Evolutionary conservation across 225 moss, liverwort and hornwort species (phyloP).

Genomic region (Thuidium tamariscinum): DNA sequence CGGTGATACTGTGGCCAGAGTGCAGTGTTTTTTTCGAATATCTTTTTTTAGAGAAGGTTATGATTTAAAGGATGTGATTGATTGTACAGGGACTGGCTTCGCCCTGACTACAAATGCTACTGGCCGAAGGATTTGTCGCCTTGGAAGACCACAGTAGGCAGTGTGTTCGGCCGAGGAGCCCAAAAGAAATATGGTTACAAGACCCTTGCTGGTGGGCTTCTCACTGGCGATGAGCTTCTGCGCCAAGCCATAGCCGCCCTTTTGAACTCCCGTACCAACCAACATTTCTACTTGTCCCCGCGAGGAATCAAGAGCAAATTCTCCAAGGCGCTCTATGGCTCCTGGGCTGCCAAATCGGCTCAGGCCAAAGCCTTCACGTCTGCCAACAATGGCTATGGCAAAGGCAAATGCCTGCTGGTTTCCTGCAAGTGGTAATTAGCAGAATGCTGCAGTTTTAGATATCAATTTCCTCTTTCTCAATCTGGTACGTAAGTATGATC

Average conservation of each 20-base stretch:
- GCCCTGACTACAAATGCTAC: slow-evolving; percentile 46
- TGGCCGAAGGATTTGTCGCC: slow-evolving; percentile 61
- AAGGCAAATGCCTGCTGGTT: slow-evolving; percentile 60
- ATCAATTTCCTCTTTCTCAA: neutral
- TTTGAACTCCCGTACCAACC: slow-evolving; percentile 51
- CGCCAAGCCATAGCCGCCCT: slow-evolving; percentile 56
- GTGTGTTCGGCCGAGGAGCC: slow-evolving; percentile 53
- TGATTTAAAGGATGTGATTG: neutral
- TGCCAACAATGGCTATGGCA: slow-evolving; percentile 54
- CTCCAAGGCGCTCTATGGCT: slow-evolving; percentile 19
- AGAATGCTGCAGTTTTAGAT: too few species aligned
- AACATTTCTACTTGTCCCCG: slow-evolving; percentile 52
- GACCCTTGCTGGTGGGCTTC: slow-evolving; percentile 40
- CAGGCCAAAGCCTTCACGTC: slow-evolving; percentile 39
- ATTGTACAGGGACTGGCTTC: slow-evolving; percentile 54
- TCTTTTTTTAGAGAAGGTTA: too few species aligned
- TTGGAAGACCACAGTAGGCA: slow-evolving; percentile 51
- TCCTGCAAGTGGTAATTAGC: slow-evolving; percentile 46
- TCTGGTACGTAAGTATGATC: neutral
- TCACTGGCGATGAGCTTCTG: slow-evolving; percentile 45
- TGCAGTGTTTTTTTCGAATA: neutral
- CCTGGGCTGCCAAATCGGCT: slow-evolving; percentile 19
- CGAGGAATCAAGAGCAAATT: slow-evolving; percentile 31
- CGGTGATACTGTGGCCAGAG: neutral
- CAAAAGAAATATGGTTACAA: slow-evolving; percentile 42